Base-by-base conservation (phyloP, 2,329 filamentous ascomycete species). In the Pseudogymnoascus destructans region DNA sequence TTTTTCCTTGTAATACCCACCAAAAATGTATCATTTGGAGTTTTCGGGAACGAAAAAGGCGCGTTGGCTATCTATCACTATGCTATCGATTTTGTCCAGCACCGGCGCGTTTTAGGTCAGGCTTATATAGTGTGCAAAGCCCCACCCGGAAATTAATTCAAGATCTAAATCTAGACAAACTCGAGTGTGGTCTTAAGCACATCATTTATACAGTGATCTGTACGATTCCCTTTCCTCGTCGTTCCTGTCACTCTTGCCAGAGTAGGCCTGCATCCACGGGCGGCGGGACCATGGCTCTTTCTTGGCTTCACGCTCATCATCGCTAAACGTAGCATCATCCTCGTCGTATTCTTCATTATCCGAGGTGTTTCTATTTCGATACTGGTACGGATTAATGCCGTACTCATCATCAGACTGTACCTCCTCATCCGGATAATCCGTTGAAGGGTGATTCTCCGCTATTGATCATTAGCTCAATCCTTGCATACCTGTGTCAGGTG, bases 391-490 rank as follows among this genome's bases (percentile, higher is more conserved):
- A 58, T 80, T 76, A 8, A 74, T 73, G 42, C 75, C 79, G 61
- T 76, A 80, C 68, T 86, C 82, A 63, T 86, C 83, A 64, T 89
- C 86, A 13, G 81, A 84, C 46, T 81, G 84, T 11, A 89, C 77
- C 68, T 91, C 87, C 58, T 91, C 86, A 61, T 91, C 87, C 0
- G 87, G 87, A 64, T 91, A 91, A 68, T 91, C 87, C 58, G 86
- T 84, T 3, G 83, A 82, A 67, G 90, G 89, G 70, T 89, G 84
- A 65, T 89, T 85, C 68, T 91, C 87, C 33, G 87, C 85, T 84
- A 61, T n/a, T 40, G 32, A 5, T 1, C 8, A 27, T 64, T 65
- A 64, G 63, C 55, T 19, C 61, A 8, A 23, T 54, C 15, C 46
- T 52, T 52, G 9, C 23, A 17, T 52, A 30, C 36, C 17, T 49